Evolutionary conservation across 306 rosid species (phyloP).

Genomic region (Quercus variabilis): DNA sequence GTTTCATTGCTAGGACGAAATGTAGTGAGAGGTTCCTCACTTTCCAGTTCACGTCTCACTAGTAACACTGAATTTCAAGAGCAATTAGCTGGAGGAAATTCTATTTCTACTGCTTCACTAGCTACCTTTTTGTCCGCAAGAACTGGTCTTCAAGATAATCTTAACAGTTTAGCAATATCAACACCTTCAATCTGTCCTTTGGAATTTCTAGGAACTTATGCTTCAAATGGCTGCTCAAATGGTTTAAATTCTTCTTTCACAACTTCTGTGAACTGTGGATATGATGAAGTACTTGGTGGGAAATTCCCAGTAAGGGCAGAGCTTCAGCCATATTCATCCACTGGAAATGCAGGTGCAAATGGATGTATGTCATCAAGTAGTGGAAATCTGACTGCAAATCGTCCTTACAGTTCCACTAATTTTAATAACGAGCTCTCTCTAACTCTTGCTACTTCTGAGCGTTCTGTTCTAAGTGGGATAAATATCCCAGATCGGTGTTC

Average conservation of each 20-base stretch:
- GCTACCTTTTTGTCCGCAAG: conserved; percentile 45
- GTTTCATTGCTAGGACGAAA: conserved; percentile 31
- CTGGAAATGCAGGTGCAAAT: conserved; percentile 37
- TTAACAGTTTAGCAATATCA: conserved; percentile 36
- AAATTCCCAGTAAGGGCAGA: conserved; percentile 16
- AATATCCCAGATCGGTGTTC: conserved; percentile 44
- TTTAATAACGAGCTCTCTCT: conserved; percentile 62
- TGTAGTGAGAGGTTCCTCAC: conserved; percentile 25
- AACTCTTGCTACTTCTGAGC: conserved; percentile 58
- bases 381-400: conserved; percentile 32
- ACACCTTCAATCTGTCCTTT: conserved; percentile 31
- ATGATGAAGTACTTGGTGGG: conserved; percentile 35
- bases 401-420: conserved; percentile 33
- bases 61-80: conserved; percentile 37
- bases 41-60: conserved; percentile 29
- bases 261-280: conserved; percentile 23
- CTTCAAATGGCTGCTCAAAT: conserved; percentile 40
- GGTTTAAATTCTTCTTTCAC: conserved; percentile 34
- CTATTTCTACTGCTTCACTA: conserved; percentile 35
- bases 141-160: conserved; percentile 41
- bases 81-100: conserved; percentile 28
- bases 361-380: conserved; percentile 52
- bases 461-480: conserved; percentile 21
- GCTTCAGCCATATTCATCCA: conserved; percentile 30
- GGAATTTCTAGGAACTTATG: conserved; percentile 31